phyloP scores from a whole-genome alignment of 108 stramenopile species.

The Skeletonema menzelii region DNA sequence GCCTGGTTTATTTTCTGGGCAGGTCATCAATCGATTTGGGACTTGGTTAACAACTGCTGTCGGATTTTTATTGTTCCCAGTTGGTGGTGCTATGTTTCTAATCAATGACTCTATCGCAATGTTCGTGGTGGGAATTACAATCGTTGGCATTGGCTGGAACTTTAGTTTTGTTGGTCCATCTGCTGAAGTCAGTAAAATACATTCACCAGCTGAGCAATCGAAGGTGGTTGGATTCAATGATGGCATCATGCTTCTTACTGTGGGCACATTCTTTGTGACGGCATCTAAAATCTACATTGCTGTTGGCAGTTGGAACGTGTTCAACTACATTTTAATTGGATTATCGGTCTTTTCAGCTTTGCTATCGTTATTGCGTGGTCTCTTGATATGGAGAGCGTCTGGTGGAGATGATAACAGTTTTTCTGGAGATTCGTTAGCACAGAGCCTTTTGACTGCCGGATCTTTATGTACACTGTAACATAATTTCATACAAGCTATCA shows the following conservation, averaged over 20 bases:
- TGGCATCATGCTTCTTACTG: not conserved
- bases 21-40: not conserved
- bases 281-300: not conserved
- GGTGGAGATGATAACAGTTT: not conserved
- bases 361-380: not conserved
- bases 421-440: not conserved
- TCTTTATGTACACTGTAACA: not conserved
- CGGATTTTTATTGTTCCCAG: not conserved
- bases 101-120: not conserved
- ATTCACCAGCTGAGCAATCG: not conserved
- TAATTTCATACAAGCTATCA: not conserved
- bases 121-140: not conserved
- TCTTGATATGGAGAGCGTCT: not conserved
- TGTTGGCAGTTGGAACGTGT: not conserved
- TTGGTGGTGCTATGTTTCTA: not conserved
- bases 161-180: not conserved
- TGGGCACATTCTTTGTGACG: not conserved
- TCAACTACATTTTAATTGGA: not conserved
- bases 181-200: not conserved
- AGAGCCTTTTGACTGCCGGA: not conserved
- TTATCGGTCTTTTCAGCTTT: not conserved
- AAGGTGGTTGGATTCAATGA: constrained; percentile 2
- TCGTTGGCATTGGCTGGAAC: not conserved
- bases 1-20: not conserved
- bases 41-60: not conserved